These are phyloP conservation scores for Groenewaldozyma tartarivorans DNA, from an alignment of 805 yeast species.

Conservation along the genomic window DNA sequence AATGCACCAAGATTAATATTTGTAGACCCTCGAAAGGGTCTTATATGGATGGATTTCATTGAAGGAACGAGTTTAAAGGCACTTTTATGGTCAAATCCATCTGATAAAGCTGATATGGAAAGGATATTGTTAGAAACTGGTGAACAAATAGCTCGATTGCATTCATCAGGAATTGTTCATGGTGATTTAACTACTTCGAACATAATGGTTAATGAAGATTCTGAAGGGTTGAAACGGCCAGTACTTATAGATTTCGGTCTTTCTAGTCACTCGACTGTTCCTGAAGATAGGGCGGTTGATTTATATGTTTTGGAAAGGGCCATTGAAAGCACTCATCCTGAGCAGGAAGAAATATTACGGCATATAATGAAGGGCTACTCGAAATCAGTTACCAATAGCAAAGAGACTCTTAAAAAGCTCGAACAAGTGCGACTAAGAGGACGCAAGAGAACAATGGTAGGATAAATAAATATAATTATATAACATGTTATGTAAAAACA, in stretches of 20 bases:
- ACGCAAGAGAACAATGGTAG: slow-evolving; percentile 90
- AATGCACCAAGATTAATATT: slow-evolving; percentile 65
- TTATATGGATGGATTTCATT: slow-evolving; percentile 80
- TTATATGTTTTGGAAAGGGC: slow-evolving; percentile 91
- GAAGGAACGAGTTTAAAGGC: slow-evolving; percentile 38
- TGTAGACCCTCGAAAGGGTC: slow-evolving; percentile 68
- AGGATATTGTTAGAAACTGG: slow-evolving; percentile 44
- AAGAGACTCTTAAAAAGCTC: slow-evolving; percentile 53
- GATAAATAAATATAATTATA: slow-evolving; percentile 30
- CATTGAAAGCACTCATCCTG: slow-evolving; percentile 80
- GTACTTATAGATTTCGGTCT: slow-evolving; percentile 86
- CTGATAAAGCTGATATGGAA: slow-evolving; percentile 2
- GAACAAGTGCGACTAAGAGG: slow-evolving; percentile 87
- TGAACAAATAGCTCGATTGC: slow-evolving; percentile 56
- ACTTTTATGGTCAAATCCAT: slow-evolving; percentile 27
- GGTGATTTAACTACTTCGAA: slow-evolving; percentile 94
- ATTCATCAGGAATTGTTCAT: slow-evolving; percentile 70
- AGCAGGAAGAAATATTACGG: slow-evolving; percentile 50
- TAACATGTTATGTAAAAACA: neutral
- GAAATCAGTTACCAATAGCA: slow-evolving; percentile 19
- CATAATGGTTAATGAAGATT: slow-evolving; percentile 39
- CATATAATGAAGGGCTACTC: slow-evolving; percentile 41
- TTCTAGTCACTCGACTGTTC: slow-evolving; percentile 60
- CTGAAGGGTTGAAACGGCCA: slow-evolving; percentile 37
- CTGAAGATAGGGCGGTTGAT: slow-evolving; percentile 97